A percentile compares a stretch with the other conserved stretches of the same genome.
Conservation (phyloP, 108 stramenopile genomes). For the Cyclostephanos invisitatus region DNA sequence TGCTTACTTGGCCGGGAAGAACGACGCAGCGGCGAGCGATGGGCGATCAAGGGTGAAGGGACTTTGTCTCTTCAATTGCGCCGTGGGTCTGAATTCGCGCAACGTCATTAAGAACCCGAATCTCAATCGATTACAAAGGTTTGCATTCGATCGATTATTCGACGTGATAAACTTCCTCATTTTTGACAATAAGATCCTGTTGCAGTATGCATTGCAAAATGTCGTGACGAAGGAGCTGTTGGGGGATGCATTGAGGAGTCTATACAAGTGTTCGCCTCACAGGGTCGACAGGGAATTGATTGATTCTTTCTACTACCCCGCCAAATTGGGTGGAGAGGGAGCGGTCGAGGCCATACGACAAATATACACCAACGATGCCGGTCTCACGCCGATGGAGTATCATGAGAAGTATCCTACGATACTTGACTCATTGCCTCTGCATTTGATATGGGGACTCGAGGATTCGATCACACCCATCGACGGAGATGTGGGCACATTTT, state of each 20-base stretch:
- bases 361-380: conserved; percentile 70
- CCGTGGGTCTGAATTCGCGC: conserved; percentile 63
- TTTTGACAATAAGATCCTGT: conserved; percentile 51
- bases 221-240: conserved; percentile 60
- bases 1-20: conserved; percentile 29
- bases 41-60: conserved; percentile 45
- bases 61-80: conserved; percentile 66
- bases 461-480: conserved; percentile 58
- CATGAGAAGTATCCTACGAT: conserved; percentile 44
- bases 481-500: conserved; percentile 62
- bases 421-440: conserved; percentile 49
- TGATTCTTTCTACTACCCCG: conserved; percentile 65
- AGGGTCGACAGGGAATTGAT: conserved; percentile 67
- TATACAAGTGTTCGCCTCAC: conserved; percentile 35
- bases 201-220: conserved; percentile 53
- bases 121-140: conserved; percentile 30
- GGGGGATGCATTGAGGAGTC: conserved; percentile 43
- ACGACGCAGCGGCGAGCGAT: background rate
- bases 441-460: conserved; percentile 65
- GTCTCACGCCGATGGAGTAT: conserved; percentile 63
- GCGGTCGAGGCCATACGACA: conserved; percentile 60
- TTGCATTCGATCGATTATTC: conserved; percentile 43
- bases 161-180: conserved; percentile 52
- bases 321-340: conserved; percentile 39
- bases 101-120: conserved; percentile 54